A percentile compares a stretch with the other conserved stretches of the same genome.
These are phyloP conservation scores for Tetrahymena malaccensis DNA, from an alignment of 73 alveolate species.

Conservation along the genomic window DNA sequence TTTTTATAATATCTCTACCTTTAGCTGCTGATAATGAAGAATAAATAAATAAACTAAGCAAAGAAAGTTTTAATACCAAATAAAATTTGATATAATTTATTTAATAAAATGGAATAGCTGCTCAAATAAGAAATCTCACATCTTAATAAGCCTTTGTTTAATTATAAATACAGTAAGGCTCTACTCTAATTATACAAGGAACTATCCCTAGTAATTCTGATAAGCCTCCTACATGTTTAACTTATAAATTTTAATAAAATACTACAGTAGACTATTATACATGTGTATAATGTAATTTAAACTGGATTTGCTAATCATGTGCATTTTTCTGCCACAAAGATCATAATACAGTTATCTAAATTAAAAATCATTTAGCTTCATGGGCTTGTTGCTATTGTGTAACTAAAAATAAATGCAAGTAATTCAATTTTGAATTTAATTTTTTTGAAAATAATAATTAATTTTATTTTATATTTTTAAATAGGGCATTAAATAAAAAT, in stretches of 20 bases:
- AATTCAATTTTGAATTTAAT: neutral
- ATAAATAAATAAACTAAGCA: neutral
- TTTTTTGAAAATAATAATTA: neutral
- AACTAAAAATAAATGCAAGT: neutral
- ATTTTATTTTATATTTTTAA: neutral
- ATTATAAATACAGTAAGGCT: neutral
- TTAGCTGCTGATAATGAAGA: neutral
- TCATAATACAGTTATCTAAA: neutral
- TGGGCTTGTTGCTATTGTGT: conserved; percentile 1
- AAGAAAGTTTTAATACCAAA: neutral
- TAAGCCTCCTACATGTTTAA: neutral
- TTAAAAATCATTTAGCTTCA: neutral
- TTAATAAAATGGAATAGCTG: neutral
- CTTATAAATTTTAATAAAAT: neutral
- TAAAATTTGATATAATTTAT: neutral
- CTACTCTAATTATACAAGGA: neutral
- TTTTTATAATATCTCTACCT: neutral
- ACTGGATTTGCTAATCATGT: neutral
- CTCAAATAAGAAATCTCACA: neutral
- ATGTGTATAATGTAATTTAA: neutral
- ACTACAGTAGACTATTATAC: neutral
- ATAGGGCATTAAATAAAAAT: neutral
- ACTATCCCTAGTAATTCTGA: neutral
- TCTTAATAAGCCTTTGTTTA: neutral
- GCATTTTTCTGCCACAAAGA: neutral